Conservation (phyloP, 164 flowering plant genomes). For the Magnolia officinalis region DNA sequence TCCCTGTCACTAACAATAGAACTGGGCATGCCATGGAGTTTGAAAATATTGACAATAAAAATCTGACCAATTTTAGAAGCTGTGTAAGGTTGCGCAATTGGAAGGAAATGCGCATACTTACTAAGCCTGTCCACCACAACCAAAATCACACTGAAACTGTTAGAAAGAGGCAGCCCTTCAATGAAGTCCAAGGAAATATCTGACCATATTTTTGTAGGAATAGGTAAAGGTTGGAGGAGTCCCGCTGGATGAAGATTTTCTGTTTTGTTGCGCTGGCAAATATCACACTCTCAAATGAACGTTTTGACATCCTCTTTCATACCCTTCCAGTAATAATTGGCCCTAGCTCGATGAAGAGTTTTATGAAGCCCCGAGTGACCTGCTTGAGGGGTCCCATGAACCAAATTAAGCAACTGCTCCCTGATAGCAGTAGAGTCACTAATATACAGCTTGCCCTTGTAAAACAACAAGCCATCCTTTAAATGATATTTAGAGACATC, state of each 20-base stretch:
- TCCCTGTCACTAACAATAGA: no score
- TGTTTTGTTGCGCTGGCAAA: background rate
- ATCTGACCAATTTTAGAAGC: background rate
- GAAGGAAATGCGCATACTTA: background rate
- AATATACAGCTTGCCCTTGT: background rate
- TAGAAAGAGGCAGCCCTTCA: background rate
- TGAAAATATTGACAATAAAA: background rate
- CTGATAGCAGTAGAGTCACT: no score
- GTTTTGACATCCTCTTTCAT: background rate
- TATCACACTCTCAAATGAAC: background rate
- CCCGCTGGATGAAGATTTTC: background rate
- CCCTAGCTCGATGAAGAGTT: background rate
- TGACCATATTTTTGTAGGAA: no score
- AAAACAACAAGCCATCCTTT: no score
- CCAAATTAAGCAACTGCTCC: no score
- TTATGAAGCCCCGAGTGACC: slow-evolving; percentile 9
- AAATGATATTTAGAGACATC: no score
- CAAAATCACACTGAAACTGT: background rate
- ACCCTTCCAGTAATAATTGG: slow-evolving; percentile 11
- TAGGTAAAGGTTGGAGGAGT: no score
- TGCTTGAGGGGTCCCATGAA: no score
- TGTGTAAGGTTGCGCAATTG: background rate
- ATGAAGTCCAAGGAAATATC: background rate
- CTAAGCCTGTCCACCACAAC: slow-evolving; percentile 3
- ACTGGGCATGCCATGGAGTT: background rate